Evolutionary conservation across 768 basidiomycete species (phyloP), one percentile per base, ranked within the genome.

Genomic region (Tulasnella sp.): DNA sequence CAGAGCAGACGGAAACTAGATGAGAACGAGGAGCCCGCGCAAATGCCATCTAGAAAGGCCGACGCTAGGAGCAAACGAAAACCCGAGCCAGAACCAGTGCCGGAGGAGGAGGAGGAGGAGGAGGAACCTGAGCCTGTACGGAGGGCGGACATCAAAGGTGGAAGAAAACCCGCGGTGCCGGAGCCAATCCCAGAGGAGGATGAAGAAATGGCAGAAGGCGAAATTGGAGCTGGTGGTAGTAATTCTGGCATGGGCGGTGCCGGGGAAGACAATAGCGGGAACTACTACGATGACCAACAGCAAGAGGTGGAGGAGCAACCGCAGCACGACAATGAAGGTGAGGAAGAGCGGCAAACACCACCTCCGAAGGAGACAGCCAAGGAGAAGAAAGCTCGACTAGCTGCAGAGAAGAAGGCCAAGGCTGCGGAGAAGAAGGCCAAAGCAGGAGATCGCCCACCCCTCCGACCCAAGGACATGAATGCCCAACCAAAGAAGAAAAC

Each of bases 401-500:
- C 32, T 17, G 4, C 34, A n/a, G 49, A 60, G 32, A 34, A 23
- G 17, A 30, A 54, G 17, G 15, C 11, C 11, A 55, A 42, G 53
- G 38, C 21, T 10, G 17, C 17, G 9, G 9, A 29, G 52, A 21
- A 38, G 38, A 21, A 45, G 59, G 45, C 42, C 11, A 61, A 61
- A 43, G 42, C 21, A 3, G 26, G 34, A 23, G 17, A n/a, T 11
- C 27, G 52, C 4, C 13, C 24, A 15, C 55, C 54, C 13, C 13
- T 61, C 7, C 34, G 50, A 21, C 51, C 29, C 50, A 34, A 29
- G 29, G 43, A 60, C 32, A 42, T 45, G 2, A 58, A 58, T 15
- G 56, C 51, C 3, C 24, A 38, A 34, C 26, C 58, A 21, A 60
- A 60, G 56, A 50, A 50, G 44, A 51, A 58, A 27, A 30, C 50